Evolutionary conservation across 176 grass and related monocot genomes (phyloP), one percentile per base, ranked within the genome.

Genomic region (Cocos nucifera): DNA sequence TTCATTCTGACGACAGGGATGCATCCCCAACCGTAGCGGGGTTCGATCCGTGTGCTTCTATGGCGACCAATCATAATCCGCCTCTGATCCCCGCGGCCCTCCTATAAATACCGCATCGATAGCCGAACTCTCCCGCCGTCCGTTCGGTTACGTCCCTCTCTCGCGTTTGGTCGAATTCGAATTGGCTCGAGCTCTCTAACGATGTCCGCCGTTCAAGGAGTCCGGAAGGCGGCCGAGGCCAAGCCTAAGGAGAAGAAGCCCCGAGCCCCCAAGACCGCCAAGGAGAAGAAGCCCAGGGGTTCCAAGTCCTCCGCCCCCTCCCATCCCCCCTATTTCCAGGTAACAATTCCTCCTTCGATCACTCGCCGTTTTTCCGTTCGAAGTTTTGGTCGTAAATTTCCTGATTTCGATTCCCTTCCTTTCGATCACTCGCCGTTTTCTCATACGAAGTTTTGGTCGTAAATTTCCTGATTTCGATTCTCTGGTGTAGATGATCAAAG

Each of bases 291-390:
- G 71, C 64, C 75, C 0, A 65, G 78, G 74, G 75, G 22, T 6
- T 69, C 77, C 61, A 92, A 84, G 60, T 63, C 70, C 23, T 27
- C 67, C 3, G 19, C 35, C 15, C 56, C 20, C 16, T 15, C 29
- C 21, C 91, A 96, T 64, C 86, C 91, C 15, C 86, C 91, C 0
- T 90, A 96, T 73, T 79, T 90, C 56, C 79, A 96, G 86, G 91
- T 85, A 56, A 73, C 49, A 67, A 48, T 58, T 51, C 0, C 5
- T 24, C 9, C 57, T 59, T 27, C 18, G 7, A 48, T 49, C 4
- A 56, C 3, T 44, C 2, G n/a, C 35, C 22, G 24, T 24, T 12
- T 58, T 1, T 15, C 29, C 16, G 23, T 12, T 49, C 1, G 6
- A 30, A 49, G 20, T 22, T 44, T 2, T 2, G 10, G 10, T 44